phyloP scores from a whole-genome alignment of 768 basidiomycete species.

The Tricholoma saponaceum region DNA sequence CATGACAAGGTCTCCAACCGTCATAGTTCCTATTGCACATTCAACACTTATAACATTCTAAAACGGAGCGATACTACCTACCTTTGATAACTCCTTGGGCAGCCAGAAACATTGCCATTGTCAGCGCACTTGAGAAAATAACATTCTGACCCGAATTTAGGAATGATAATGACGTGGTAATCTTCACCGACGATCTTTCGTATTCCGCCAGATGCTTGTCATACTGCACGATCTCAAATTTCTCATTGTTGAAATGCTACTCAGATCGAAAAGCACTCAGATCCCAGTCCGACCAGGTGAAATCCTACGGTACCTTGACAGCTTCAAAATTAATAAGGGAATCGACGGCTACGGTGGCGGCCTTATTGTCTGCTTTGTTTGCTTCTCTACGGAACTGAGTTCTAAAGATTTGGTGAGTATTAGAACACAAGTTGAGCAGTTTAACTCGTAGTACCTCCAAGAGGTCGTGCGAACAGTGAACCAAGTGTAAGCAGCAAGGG shows the following conservation, averaged over 20 bases:
- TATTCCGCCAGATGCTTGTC: constrained; percentile 84
- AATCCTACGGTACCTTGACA: constrained; percentile 67
- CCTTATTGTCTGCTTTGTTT: constrained; percentile 95
- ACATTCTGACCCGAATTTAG: constrained; percentile 96
- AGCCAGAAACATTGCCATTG: constrained; percentile 93
- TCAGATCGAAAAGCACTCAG: constrained; percentile 5
- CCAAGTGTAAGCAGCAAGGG: constrained; percentile 92
- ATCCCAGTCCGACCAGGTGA: neutral
- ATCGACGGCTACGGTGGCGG: constrained; percentile 91
- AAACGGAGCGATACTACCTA: constrained; percentile 27
- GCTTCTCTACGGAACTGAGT: constrained; percentile 93
- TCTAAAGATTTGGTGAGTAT: constrained; percentile 33
- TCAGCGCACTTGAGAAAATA: constrained; percentile 93
- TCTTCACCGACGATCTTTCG: constrained; percentile 90
- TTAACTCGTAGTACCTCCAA: constrained; percentile 71
- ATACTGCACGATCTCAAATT: constrained; percentile 86
- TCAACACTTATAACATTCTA: neutral
- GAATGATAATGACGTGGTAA: constrained; percentile 89
- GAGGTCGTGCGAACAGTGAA: constrained; percentile 95
- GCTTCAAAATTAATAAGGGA: constrained; percentile 98
- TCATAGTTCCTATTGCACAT: constrained; percentile 78
- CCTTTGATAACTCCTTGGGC: constrained; percentile 93
- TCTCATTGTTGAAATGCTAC: constrained; percentile 97
- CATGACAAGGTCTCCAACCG: constrained; percentile 98
- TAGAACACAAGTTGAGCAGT: neutral